Conservation (phyloP, 2,329 filamentous ascomycete genomes). For the Davidsoniella australis region DNA sequence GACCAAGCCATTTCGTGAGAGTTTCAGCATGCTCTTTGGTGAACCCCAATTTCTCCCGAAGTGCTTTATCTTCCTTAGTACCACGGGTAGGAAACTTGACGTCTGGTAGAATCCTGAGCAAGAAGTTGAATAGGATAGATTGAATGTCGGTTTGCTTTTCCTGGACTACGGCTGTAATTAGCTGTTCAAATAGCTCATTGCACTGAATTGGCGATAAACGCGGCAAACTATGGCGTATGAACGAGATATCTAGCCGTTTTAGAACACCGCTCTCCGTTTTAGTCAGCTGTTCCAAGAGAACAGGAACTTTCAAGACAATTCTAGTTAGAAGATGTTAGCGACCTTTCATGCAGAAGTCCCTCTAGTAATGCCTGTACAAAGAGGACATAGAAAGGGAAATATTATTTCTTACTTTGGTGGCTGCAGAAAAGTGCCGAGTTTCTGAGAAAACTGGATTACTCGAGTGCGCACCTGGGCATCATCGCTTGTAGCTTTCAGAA, state of each 20-base stretch:
- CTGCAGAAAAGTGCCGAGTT: conserved; percentile 38
- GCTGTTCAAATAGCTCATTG: conserved; percentile 51
- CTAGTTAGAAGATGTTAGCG: conserved; percentile 18
- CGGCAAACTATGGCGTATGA: conserved; percentile 64
- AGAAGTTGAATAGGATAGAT: conserved; percentile 55
- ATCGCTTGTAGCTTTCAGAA: conserved; percentile 75
- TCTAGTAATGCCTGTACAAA: not conserved
- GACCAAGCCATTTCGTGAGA: conserved; percentile 57
- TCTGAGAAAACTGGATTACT: conserved; percentile 33
- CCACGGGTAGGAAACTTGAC: conserved; percentile 59
- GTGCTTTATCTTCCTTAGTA: conserved; percentile 55
- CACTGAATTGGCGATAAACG: conserved; percentile 41
- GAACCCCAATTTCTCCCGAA: conserved; percentile 51
- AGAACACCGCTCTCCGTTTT: conserved; percentile 54
- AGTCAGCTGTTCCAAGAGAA: conserved; percentile 80
- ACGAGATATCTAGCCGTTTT: conserved; percentile 73
- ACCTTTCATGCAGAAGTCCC: not conserved
- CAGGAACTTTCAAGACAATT: conserved; percentile 68
- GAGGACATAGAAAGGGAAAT: not conserved
- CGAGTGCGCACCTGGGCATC: conserved; percentile 67
- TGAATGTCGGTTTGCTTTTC: conserved; percentile 28
- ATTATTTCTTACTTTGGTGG: conserved; percentile 27
- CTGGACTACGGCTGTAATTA: conserved; percentile 48
- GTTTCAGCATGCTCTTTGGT: conserved; percentile 53
- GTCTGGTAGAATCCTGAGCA: conserved; percentile 58